Conservation (phyloP, 352 stramenopile genomes). For the Pythium apleroticum region DNA sequence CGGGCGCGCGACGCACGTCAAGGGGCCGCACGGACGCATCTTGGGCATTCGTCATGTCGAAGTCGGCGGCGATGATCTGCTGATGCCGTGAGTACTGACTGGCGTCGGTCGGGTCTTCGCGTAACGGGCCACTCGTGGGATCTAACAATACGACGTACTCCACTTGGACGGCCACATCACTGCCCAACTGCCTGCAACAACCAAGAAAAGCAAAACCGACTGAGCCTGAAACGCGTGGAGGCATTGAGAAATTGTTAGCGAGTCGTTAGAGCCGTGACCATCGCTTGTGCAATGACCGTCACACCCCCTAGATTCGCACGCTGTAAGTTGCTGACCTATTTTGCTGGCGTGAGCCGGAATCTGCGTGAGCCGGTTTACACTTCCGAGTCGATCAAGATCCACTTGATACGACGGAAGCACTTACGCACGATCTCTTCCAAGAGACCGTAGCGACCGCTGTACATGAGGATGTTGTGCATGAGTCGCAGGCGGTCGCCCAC, state of each 20-base stretch:
- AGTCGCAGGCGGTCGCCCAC: constrained; percentile 84
- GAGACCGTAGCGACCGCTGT: constrained; percentile 78
- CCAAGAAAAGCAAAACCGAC: neutral
- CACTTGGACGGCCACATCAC: neutral
- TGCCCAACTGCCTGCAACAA: neutral
- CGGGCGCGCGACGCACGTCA: constrained; percentile 8
- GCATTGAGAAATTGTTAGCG: neutral
- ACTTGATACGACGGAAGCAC: constrained; percentile 91
- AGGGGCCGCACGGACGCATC: constrained; percentile 2
- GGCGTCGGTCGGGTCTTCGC: no score
- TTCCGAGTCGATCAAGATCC: constrained; percentile 90
- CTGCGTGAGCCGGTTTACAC: constrained; percentile 44
- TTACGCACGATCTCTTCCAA: constrained; percentile 90
- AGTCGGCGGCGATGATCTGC: neutral
- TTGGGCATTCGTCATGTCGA: constrained; percentile 19
- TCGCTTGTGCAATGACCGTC: neutral
- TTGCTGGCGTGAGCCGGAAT: constrained; percentile 1
- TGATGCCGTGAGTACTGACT: neutral
- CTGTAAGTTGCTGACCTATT: constrained; percentile 3
- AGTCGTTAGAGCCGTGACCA: neutral
- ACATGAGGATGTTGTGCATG: constrained; percentile 91
- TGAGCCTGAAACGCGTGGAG: neutral
- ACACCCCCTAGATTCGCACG: neutral
- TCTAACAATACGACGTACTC: neutral
- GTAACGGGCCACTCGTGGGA: no score